phyloP scores from a whole-genome alignment of 805 yeast species.

The Kregervanrija fluxuum region DNA sequence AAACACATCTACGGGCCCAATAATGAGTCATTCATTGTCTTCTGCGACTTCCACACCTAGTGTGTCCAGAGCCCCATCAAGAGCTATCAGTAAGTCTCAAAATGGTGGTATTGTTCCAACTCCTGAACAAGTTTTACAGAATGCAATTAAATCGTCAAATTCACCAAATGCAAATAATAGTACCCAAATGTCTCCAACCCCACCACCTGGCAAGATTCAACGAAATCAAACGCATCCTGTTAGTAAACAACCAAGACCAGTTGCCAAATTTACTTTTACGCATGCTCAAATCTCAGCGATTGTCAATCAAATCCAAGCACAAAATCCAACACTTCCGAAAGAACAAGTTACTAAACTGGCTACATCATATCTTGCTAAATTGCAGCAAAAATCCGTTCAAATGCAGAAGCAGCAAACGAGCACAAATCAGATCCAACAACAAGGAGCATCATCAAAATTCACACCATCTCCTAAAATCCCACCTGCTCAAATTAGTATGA shows the following conservation, averaged over 20 bases:
- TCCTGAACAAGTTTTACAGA: conserved; percentile 18
- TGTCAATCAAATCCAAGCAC: conserved; percentile 55
- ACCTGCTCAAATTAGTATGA: neutral
- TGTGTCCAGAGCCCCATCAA: too few species aligned
- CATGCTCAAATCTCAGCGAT: conserved; percentile 62
- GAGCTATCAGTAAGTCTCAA: neutral
- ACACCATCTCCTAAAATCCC: neutral
- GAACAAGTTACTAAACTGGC: conserved; percentile 63
- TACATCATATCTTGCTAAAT: conserved; percentile 52
- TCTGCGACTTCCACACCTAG: too few species aligned
- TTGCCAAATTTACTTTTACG: conserved; percentile 32
- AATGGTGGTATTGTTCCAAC: conserved; percentile 13
- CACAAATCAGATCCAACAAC: conserved; percentile 13
- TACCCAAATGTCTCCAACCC: conserved; percentile 7
- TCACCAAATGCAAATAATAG: neutral
- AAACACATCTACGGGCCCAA: neutral
- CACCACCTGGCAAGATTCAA: conserved; percentile 1
- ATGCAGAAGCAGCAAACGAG: conserved; percentile 15
- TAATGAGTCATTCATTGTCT: neutral
- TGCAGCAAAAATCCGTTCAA: conserved; percentile 32
- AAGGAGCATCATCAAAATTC: conserved; percentile 9
- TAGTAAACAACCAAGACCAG: conserved; percentile 6
- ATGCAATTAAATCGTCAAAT: neutral
- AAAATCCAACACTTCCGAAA: conserved; percentile 54
- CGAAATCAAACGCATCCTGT: neutral